Evolutionary conservation across 2,329 filamentous ascomycete species (phyloP), one percentile per base, ranked within the genome.

Genomic region (Neonectria coccinea): DNA sequence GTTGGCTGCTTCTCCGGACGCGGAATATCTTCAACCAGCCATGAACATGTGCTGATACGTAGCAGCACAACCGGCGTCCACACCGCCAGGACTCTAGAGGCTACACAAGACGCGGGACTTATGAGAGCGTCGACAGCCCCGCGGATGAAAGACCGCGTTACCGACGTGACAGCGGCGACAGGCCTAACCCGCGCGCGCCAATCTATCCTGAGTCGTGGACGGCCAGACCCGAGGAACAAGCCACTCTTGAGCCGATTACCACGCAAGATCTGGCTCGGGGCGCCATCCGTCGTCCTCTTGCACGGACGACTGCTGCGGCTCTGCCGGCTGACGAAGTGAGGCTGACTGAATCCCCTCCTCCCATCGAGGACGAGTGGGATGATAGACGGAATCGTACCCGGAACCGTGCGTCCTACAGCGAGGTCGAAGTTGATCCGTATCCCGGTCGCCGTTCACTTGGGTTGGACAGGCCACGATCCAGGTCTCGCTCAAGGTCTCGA

Each of bases 281-380:
- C 14, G 4, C 14, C 9, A 20, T 9, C n/a, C 39, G n/a, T 18
- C 39, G 39, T 18, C n/a, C 39, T 29, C 29, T 55, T 4, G 50
- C 44, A 4, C 22, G 39, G 7, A 10, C 22, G 4, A 41, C 52
- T 8, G 48, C 47, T 31, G 44, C 52, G n/a, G 11, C 31, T n/a
- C 22, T 59, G 16, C 20, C 36, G 20, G 50, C 51, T 5, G 52
- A 56, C 14, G 41, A 48, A 12, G 52, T 50, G 60, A 44, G 51
- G 47, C 58, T 67, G 22, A 69, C 68, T 3, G 66, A 64, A 52
- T 71, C 68, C 41, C 69, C 68, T 2, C 59, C 51, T 18, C 69
- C 59, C 45, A 69, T 71, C 25, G 69, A 69, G 4, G 61, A 56
- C 29, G 42, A 29, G 2, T 50, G 65, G 42, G 51, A 51, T 20